Evolutionary conservation across 2,329 filamentous ascomycete species (phyloP).

Genomic region (Orbilia javanica): DNA sequence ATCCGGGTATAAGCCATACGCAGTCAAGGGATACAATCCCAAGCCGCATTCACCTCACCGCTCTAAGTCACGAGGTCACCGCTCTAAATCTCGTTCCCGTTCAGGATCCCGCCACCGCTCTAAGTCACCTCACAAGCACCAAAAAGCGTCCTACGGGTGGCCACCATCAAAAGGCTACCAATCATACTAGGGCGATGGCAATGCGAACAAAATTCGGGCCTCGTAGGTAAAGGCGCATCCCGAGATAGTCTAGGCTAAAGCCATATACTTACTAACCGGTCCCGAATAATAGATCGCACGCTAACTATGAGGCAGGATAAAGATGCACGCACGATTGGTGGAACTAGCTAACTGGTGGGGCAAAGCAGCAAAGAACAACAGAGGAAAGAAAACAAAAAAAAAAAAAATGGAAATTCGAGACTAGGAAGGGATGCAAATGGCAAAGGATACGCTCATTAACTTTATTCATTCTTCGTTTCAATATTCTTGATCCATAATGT

Average conservation of each 20-base stretch:
- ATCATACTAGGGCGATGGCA: background rate
- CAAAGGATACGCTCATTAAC: conserved; percentile 2
- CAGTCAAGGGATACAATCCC: background rate
- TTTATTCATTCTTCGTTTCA: background rate
- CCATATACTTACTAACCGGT: background rate
- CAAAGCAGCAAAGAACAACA: too few species aligned
- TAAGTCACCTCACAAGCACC: background rate
- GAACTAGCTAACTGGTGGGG: too few species aligned
- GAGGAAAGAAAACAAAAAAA: background rate
- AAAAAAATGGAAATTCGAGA: background rate
- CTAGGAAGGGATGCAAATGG: background rate
- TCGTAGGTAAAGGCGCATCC: background rate
- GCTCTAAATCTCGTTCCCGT: background rate
- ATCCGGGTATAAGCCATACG: background rate
- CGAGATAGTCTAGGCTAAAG: background rate
- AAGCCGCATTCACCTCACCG: background rate
- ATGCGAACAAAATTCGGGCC: background rate
- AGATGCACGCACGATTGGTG: background rate
- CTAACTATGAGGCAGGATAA: background rate
- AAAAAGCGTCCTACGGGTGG: background rate
- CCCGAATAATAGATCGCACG: conserved; percentile 1
- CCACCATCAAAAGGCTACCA: background rate
- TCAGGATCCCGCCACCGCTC: background rate
- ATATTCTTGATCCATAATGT: conserved; percentile 4
- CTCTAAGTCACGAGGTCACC: background rate